These are phyloP conservation scores for Fraxinus velutina DNA, from an alignment of 305 asterid genomes.

Conservation along the genomic window DNA sequence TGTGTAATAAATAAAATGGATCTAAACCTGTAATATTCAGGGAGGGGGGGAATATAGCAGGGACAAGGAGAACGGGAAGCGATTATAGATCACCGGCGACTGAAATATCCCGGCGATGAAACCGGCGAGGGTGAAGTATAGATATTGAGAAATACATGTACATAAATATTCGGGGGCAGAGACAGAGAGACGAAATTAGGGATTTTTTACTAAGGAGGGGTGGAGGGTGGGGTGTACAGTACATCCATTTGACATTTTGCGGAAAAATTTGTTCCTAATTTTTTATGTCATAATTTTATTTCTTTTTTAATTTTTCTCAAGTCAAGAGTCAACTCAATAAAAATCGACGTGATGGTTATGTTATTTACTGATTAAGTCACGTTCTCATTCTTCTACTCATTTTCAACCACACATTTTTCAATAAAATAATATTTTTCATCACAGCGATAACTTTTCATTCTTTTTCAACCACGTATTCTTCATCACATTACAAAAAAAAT, in stretches of 20 bases:
- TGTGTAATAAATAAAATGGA: constrained; percentile 19
- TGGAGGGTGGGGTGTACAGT: neutral
- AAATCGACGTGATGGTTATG: neutral
- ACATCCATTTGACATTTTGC: neutral
- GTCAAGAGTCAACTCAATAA: neutral
- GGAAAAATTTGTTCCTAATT: neutral
- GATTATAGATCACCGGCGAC: constrained; percentile 42
- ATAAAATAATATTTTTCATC: too few relatives aligned
- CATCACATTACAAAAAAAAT: too few relatives aligned
- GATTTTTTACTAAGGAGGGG: constrained; percentile 17
- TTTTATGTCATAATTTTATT: neutral
- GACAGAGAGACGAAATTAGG: constrained; percentile 26
- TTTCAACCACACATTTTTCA: too few relatives aligned
- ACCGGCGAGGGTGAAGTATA: constrained; percentile 25
- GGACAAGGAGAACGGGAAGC: neutral
- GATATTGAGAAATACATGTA: constrained; percentile 13
- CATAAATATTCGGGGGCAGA: constrained; percentile 1
- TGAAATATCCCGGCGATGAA: constrained; percentile 53
- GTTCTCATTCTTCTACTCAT: too few relatives aligned
- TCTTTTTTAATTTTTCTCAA: neutral
- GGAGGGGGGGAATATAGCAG: constrained; percentile 3
- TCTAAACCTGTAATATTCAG: constrained; percentile 14
- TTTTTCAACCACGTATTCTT: too few relatives aligned
- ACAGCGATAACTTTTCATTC: too few relatives aligned
- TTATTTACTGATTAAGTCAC: too few relatives aligned